Percentiles rank a stretch among this genome's conserved stretches.
Conservation (phyloP, 192 early-diverging fungal genomes). For the Spizellomyces sp. region DNA sequence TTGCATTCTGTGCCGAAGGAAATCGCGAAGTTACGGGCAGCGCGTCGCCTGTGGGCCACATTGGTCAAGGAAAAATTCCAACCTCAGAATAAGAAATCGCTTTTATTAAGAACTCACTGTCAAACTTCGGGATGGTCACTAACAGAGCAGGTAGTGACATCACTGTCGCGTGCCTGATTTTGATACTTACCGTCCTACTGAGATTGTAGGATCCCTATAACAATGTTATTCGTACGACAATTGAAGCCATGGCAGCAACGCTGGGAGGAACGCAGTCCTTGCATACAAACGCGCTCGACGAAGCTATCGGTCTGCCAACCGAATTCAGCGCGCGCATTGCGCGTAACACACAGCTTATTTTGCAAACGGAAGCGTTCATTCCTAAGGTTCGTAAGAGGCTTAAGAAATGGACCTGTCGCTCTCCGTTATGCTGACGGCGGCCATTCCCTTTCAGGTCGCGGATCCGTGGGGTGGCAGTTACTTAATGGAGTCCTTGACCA, state of each 20-base stretch:
- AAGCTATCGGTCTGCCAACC: slow-evolving; percentile 86
- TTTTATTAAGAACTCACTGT: slow-evolving; percentile 86
- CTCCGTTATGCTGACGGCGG: too few relatives aligned
- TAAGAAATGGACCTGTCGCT: too few relatives aligned
- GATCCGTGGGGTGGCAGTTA: slow-evolving; percentile 93
- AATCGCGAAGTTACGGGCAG: slow-evolving; percentile 88
- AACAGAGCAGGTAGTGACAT: slow-evolving; percentile 68
- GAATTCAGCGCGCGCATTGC: slow-evolving; percentile 85
- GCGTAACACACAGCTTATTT: slow-evolving; percentile 86
- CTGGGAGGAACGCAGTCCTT: slow-evolving; percentile 90
- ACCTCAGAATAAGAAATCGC: slow-evolving; percentile 77
- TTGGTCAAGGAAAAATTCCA: slow-evolving; percentile 81
- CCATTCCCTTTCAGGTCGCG: slow-evolving; percentile 56
- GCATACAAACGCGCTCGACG: slow-evolving; percentile 90
- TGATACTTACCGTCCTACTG: neutral
- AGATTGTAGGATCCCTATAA: slow-evolving; percentile 75
- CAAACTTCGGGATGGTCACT: slow-evolving; percentile 92
- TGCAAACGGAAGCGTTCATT: slow-evolving; percentile 86
- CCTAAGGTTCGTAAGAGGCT: slow-evolving; percentile 52
- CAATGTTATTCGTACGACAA: slow-evolving; percentile 84
- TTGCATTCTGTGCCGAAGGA: slow-evolving; percentile 46
- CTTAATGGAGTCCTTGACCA: slow-evolving; percentile 91
- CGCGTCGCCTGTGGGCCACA: slow-evolving; percentile 80
- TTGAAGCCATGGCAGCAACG: slow-evolving; percentile 92
- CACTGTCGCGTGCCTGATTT: neutral